Percentiles rank a stretch among this genome's conserved stretches.
Evolutionary conservation across 176 grass and related monocot species (phyloP).

Genomic region (Areca catechu): DNA sequence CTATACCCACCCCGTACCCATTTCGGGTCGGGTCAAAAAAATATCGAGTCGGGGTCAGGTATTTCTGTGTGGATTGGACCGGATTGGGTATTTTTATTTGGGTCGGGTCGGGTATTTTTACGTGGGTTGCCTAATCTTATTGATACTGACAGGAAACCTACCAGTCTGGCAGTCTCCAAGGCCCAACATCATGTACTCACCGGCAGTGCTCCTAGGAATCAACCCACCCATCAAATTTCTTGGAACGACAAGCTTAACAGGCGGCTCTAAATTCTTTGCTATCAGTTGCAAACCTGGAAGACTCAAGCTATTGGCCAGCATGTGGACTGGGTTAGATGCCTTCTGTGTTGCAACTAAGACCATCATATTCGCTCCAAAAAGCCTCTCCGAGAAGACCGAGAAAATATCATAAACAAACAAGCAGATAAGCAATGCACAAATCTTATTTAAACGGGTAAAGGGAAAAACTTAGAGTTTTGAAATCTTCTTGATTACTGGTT

Average conservation of each 20-base stretch:
- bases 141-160: conserved; percentile 5
- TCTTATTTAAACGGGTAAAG: too few species aligned
- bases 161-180: conserved; percentile 99
- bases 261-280: conserved; percentile 91
- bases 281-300: conserved; percentile 77
- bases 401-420: conserved; percentile 94
- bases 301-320: conserved; percentile 70
- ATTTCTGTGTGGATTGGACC: too few species aligned
- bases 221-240: conserved; percentile 86
- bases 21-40: too few species aligned
- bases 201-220: conserved; percentile 53
- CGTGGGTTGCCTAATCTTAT: too few species aligned
- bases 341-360: conserved; percentile 98
- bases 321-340: conserved; percentile 91
- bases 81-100: too few species aligned
- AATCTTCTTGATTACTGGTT: too few species aligned
- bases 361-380: conserved; percentile 98
- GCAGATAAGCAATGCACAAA: conserved; percentile 76
- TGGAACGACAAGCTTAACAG: conserved; percentile 89
- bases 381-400: conserved; percentile 93
- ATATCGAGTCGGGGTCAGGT: too few species aligned
- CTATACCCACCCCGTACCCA: too few species aligned
- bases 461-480: too few species aligned
- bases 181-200: conserved; percentile 95
- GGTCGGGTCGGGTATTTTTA: too few species aligned